Evolutionary conservation across 257 asterid genomes (phyloP).

Genomic region (Ligustrum vulgare): DNA sequence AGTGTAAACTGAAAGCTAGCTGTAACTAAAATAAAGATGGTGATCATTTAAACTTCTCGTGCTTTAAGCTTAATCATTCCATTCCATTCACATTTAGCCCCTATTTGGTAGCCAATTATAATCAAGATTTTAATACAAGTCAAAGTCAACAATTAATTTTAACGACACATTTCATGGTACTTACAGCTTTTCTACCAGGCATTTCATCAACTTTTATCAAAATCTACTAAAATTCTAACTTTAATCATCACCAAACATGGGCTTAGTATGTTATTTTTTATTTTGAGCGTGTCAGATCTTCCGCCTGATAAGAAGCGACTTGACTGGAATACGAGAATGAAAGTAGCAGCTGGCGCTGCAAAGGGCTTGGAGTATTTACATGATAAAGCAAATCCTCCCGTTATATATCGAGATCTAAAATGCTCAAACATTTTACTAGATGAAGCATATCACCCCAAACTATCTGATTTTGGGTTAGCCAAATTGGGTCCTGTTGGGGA

Average conservation of each 20-base stretch:
- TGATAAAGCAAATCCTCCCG: conserved; percentile 73
- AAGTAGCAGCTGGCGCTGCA: conserved; percentile 76
- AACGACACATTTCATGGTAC: too few species aligned
- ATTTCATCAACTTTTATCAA: too few species aligned
- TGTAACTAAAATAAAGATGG: not conserved
- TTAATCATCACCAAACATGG: too few species aligned
- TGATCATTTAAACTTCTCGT: not conserved
- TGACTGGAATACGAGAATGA: conserved; percentile 83
- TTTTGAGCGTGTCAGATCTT: conserved; percentile 46
- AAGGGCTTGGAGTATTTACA: conserved; percentile 78
- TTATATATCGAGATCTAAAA: conserved; percentile 67
- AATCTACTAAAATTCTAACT: too few species aligned
- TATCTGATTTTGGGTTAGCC: conserved; percentile 78
- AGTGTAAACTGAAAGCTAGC: not conserved
- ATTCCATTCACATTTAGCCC: not conserved
- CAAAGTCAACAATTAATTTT: too few species aligned
- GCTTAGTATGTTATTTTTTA: not conserved
- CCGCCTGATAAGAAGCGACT: conserved; percentile 57
- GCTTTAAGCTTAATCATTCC: not conserved
- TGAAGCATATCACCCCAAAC: conserved; percentile 59
- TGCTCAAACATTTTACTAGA: conserved; percentile 66
- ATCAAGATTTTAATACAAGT: too few species aligned
- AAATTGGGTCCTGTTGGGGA: conserved; percentile 73
- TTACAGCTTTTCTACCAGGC: too few species aligned
- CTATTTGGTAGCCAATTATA: too few species aligned